Evolutionary conservation across 2,329 filamentous ascomycete species (phyloP), one percentile per base, ranked within the genome.

Genomic region (Fusarium acutatum): DNA sequence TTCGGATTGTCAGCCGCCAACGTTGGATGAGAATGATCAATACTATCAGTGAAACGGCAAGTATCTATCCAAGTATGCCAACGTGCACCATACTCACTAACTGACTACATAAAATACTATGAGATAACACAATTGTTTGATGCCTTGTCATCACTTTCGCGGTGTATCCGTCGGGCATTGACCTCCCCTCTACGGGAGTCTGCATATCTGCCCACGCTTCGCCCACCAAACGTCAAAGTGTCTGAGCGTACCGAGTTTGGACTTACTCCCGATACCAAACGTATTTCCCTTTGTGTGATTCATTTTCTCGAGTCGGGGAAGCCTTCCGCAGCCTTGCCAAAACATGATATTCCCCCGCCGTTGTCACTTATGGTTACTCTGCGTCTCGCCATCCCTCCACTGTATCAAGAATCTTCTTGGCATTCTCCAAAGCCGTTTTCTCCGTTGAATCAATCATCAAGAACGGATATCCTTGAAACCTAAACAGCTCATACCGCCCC

Each of bases 121-220:
- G 5, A 5, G 4, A 17, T 3, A 7, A 1, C 14, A 10, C 5
- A 13, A 2, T 17, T 38, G 7, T 38, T 53, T 28, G 7, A n/a
- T 15, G 10, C 10, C 3, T 20, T 7, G 34, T 17, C 24, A n/a
- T 53, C 24, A 28, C 1, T 28, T 26, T 22, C 18, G n/a, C 14
- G 26, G 1, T 28, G 13, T 14, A 37, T n/a, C 14, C 7, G 24
- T 13, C 24, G 50, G 34, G 20, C 38, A 10, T 38, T 38, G 24
- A 9, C 34, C 20, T 22, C 18, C 14, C 3, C 20, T 22, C 5
- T 13, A 10, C 50, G 24, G 50, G 34, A 53, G 18, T 28, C 50
- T 38, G 50, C 50, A 38, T 53, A 53, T 53, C 34, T 37, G 2
- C 14, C 32, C 49, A 35, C 12, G 13, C 17, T 14, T 15, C 32